Conservation (phyloP, 202 grass and related monocot species). For the Schoenoplectus tabernaemontani region DNA sequence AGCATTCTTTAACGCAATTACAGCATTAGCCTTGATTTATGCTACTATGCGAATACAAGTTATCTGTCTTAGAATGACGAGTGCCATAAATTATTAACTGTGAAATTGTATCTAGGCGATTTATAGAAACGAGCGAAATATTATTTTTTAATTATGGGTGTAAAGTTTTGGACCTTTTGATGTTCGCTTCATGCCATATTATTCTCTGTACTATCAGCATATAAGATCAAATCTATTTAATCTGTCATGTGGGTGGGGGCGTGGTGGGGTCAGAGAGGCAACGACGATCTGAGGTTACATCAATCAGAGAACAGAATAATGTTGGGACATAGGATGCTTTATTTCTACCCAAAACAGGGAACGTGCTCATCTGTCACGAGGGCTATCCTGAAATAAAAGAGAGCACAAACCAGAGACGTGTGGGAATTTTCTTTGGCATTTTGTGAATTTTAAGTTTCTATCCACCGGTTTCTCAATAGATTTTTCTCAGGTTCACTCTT, state of each 20-base stretch:
- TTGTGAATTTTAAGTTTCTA: conserved; percentile 8
- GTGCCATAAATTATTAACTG: background rate
- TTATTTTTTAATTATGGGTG: background rate
- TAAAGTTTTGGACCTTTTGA: background rate
- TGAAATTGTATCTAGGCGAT: background rate
- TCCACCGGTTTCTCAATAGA: background rate
- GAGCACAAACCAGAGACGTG: background rate
- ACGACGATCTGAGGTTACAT: background rate
- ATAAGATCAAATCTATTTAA: background rate
- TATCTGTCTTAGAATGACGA: background rate
- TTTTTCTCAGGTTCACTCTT: background rate
- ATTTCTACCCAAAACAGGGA: background rate
- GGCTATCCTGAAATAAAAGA: background rate
- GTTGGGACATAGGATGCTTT: conserved; percentile 14
- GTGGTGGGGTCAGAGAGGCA: background rate
- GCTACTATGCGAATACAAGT: background rate
- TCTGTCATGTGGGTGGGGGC: background rate
- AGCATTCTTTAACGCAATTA: conserved; percentile 17
- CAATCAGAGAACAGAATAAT: background rate
- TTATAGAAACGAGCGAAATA: background rate
- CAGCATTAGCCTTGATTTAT: background rate
- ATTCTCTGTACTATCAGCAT: background rate
- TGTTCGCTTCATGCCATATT: background rate
- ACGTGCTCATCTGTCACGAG: conserved; percentile 14
- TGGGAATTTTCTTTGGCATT: conserved; percentile 3